Evolutionary conservation across 2,329 filamentous ascomycete species (phyloP), one percentile per base, ranked within the genome.

Genomic region (Aspergillus sp.): DNA sequence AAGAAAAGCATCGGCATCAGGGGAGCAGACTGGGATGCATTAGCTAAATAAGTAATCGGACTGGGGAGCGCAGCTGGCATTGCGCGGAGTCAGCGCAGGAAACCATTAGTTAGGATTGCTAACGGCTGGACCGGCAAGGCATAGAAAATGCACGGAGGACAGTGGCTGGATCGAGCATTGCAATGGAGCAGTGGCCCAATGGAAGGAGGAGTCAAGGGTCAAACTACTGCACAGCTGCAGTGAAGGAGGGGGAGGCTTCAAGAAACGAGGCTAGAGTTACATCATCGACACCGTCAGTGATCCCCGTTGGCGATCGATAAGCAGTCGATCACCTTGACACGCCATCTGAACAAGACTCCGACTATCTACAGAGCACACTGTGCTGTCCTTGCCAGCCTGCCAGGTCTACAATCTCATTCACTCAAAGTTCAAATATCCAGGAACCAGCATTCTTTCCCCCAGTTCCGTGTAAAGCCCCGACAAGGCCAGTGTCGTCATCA

Each of bases 71-170:
- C 47, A 48, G 38, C 11, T 48, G 39, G 42, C 42, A 48, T 47
- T 6, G 42, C 26, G 30, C 30, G 32, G 17, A 45, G 51, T 42
- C 44, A 58, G 43, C 30, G 48, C 50, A 53, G 48, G 48, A 49
- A 58, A 18, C 39, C 20, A 39, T 41, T 20, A 30, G 41, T 53
- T 15, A 15, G 41, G 49, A 20, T 53, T 45, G 41, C 53, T 22
- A 42, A 56, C 60, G 60, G 60, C 60, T 61, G 58, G 60, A 42
- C 56, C 58, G 60, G 56, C 59, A 59, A 53, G 24, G 50, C 51
- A 61, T 59, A 54, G 51, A 51, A 43, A 53, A 20, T 45, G 26
- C 34, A 36, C 38, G 52, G 42, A 44, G 47, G 26, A 53, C 44
- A 44, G 57, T 59, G 59, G 59, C 54, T 61, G 59, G 59, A 38